Evolutionary conservation across 768 basidiomycete genomes (phyloP), one percentile per base, ranked within the genome.

Genomic region (Mycena venus): DNA sequence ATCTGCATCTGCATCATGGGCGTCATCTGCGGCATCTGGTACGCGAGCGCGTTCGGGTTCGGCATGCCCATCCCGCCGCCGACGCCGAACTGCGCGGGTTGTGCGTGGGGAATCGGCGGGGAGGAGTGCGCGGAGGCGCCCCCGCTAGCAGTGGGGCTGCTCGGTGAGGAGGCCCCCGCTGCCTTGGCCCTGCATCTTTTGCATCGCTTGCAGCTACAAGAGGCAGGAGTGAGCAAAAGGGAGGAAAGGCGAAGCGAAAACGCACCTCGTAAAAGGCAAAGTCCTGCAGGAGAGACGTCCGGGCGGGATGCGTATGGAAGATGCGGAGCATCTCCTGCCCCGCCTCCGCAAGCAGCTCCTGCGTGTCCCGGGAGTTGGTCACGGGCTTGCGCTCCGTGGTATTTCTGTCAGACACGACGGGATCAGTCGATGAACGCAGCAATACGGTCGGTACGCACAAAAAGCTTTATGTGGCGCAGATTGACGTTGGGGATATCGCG

Each of bases 371-470:
- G 10, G 97, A 98, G 79, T 98, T 98, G 2, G 98, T 99, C 69
- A 99, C 98, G 2, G 98, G 98, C 84, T 99, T 99, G 79, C 96
- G 93, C 83, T 99, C 98, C 80, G 96, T 96, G 7, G 98, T 99
- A 84, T 99, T 99, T 82, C 96, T 97, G 70, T 32, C 72, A 56
- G 17, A n/a, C 19, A 27, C 15, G 12, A 44, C 12, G 4, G 4
- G 25, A 2, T 4, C n/a, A 40, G 12, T n/a, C 27, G 27, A 47
- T 8, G 17, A 47, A 62, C 14, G 36, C 29, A 23, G 27, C 19
- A 14, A 21, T 19, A 32, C 6, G 51, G n/a, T n/a, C n/a, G 23
- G 31, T 9, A 25, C 67, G 2, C 49, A 66, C 10, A 69, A 63
- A n/a, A 38, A 72, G 38, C 75, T 95, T 93, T 80, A 98, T 97